Percentiles rank a stretch among this genome's conserved stretches.
Conservation (phyloP, 1,284 basidiomycete species). For the Ceratobasidium sp. region DNA sequence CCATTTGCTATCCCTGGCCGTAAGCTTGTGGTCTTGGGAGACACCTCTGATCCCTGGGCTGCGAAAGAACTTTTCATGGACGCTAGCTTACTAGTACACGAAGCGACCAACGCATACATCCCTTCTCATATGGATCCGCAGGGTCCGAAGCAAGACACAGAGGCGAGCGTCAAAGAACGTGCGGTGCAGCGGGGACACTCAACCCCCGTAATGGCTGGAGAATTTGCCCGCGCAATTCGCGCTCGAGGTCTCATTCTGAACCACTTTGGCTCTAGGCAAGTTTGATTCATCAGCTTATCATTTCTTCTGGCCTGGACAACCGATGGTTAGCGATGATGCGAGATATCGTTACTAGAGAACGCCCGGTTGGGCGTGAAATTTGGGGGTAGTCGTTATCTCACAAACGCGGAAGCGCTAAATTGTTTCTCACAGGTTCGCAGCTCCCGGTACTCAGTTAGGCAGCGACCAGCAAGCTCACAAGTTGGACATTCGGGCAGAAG, state of each 20-base stretch:
- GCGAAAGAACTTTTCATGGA: slow-evolving; percentile 68
- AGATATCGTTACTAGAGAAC: too few species aligned
- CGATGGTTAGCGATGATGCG: too few species aligned
- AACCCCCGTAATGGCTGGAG: slow-evolving; percentile 82
- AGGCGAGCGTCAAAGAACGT: slow-evolving; percentile 64
- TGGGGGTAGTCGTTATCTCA: slow-evolving; percentile 41
- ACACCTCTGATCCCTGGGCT: slow-evolving; percentile 72
- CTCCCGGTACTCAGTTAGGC: slow-evolving; percentile 57
- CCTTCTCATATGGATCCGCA: slow-evolving; percentile 63
- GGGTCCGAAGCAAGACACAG: slow-evolving; percentile 56
- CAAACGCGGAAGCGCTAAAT: slow-evolving; percentile 49
- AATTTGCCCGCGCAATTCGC: slow-evolving; percentile 72
- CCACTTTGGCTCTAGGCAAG: slow-evolving; percentile 81
- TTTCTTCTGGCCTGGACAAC: slow-evolving; percentile 47
- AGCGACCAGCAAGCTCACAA: slow-evolving; percentile 54
- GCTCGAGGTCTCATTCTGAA: slow-evolving; percentile 80
- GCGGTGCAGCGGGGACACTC: slow-evolving; percentile 80
- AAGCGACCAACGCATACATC: slow-evolving; percentile 85
- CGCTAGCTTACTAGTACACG: slow-evolving; percentile 79
- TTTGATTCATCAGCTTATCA: slow-evolving; percentile 42
- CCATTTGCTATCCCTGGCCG: slow-evolving; percentile 67
- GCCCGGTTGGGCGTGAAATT: too few species aligned
- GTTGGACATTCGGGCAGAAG: slow-evolving; percentile 51
- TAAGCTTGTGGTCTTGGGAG: slow-evolving; percentile 81
- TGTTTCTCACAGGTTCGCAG: slow-evolving; percentile 59